Conservation (phyloP, 2,329 filamentous ascomycete species). For the Hypoxylon sp. region DNA sequence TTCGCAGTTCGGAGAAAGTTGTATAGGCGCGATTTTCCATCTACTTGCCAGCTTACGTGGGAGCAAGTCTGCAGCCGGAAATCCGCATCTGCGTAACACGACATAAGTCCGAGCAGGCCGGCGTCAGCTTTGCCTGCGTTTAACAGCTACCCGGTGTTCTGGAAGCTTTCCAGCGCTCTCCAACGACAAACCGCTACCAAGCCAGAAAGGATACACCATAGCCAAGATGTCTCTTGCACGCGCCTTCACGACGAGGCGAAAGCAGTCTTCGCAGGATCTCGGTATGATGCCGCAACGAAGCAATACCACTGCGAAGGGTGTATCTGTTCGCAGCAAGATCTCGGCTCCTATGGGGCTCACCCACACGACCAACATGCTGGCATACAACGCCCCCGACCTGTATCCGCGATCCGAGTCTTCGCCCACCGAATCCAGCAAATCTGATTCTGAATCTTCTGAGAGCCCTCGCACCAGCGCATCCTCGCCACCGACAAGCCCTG, state of each 20-base stretch:
- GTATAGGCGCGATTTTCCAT: constrained; percentile 17
- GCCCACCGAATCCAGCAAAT: constrained; percentile 61
- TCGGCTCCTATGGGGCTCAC: constrained; percentile 86
- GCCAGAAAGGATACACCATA: constrained; percentile 8
- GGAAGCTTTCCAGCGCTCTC: constrained; percentile 17
- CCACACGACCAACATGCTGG: constrained; percentile 95
- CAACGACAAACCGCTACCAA: constrained; percentile 1
- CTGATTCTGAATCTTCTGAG: constrained; percentile 75
- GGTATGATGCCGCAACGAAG: constrained; percentile 55
- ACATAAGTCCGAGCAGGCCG: constrained; percentile 31
- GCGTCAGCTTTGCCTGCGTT: constrained; percentile 7
- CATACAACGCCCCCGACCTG: constrained; percentile 92
- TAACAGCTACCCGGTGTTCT: constrained; percentile 29
- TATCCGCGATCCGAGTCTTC: constrained; percentile 57
- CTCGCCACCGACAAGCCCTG: constrained; percentile 73
- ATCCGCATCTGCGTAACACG: constrained; percentile 27
- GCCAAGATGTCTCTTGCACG: constrained; percentile 69
- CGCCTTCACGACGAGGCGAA: constrained; percentile 76
- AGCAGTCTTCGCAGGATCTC: constrained; percentile 58
- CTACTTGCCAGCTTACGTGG: constrained; percentile 21
- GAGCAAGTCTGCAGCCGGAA: constrained; percentile 19
- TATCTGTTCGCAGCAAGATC: constrained; percentile 73
- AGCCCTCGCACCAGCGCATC: constrained; percentile 63
- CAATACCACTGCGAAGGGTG: constrained; percentile 57
- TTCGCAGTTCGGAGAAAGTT: constrained; percentile 22